These are phyloP conservation scores for Paxillus involutus DNA, from an alignment of 768 basidiomycete genomes.

Conservation along the genomic window DNA sequence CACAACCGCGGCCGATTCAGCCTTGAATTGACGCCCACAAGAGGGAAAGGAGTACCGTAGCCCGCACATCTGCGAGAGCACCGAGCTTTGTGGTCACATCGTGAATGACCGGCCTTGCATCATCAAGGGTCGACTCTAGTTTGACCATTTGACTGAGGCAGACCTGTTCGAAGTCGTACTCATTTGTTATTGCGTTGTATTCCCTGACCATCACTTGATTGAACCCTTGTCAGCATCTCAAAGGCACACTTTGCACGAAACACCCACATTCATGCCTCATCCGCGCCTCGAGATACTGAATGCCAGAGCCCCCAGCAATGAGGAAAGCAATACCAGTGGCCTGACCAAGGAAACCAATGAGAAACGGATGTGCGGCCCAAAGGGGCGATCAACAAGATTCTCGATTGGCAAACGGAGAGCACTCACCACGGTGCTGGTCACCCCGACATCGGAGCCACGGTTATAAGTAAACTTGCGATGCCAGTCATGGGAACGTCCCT, in stretches of 20 bases:
- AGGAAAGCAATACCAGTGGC: background rate
- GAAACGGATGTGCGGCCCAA: background rate
- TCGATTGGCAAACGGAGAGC: no score
- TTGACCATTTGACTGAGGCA: constrained; percentile 15
- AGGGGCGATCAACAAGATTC: no score
- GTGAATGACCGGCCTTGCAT: constrained; percentile 14
- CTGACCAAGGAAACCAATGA: background rate
- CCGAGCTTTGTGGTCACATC: constrained; percentile 18
- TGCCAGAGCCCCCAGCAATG: constrained; percentile 1
- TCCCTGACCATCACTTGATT: constrained; percentile 6
- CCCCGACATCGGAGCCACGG: constrained; percentile 8
- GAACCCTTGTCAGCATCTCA: background rate
- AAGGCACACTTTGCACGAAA: background rate
- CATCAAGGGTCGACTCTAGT: constrained; percentile 10
- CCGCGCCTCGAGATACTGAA: constrained; percentile 5
- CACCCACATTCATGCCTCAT: constrained; percentile 9
- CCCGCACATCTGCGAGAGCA: constrained; percentile 16
- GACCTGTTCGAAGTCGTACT: constrained; percentile 12
- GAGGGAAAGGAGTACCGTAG: background rate
- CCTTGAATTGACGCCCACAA: background rate
- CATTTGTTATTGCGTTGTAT: constrained; percentile 5
- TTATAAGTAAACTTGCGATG: constrained; percentile 14
- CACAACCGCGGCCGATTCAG: background rate
- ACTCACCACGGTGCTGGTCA: constrained; percentile 3
- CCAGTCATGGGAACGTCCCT: constrained; percentile 10